These are phyloP conservation scores for Lachancea lanzarotensis DNA, from an alignment of 805 yeast genomes.

Conservation along the genomic window DNA sequence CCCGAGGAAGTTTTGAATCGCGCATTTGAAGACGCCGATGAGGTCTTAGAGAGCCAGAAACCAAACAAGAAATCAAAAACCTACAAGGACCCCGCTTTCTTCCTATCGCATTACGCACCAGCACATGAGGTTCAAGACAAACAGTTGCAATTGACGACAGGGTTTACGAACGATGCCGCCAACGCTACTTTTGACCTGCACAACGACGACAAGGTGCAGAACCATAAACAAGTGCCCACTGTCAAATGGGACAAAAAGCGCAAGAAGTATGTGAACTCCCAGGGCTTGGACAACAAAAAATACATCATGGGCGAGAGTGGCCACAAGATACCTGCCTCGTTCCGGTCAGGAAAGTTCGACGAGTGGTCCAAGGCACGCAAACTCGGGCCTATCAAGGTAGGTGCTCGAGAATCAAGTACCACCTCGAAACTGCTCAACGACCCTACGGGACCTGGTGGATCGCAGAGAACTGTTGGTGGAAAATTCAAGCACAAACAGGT, in stretches of 20 bases:
- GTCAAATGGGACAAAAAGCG: conserved; percentile 91
- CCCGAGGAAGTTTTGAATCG: conserved; percentile 35
- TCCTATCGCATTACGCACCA: conserved; percentile 86
- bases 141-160: conserved; percentile 50
- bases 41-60: conserved; percentile 26
- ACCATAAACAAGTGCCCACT: conserved; percentile 56
- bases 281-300: conserved; percentile 68
- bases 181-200: conserved; percentile 79
- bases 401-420: conserved; percentile 42
- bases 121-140: conserved; percentile 72
- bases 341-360: conserved; percentile 84
- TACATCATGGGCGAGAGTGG: conserved; percentile 95
- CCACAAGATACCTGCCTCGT: conserved; percentile 83
- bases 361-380: conserved; percentile 79
- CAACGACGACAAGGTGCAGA: conserved; percentile 66
- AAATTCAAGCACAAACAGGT: conserved; percentile 66
- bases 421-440: conserved; percentile 31
- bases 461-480: conserved; percentile 33
- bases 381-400: conserved; percentile 46
- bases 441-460: conserved; percentile 24
- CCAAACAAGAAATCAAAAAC: conserved; percentile 38
- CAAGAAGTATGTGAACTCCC: conserved; percentile 78
- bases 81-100: conserved; percentile 72
- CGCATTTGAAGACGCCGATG: conserved; percentile 39
- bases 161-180: conserved; percentile 80